phyloP scores from a whole-genome alignment of 768 basidiomycete genomes.

The Amanita pallidorosea region DNA sequence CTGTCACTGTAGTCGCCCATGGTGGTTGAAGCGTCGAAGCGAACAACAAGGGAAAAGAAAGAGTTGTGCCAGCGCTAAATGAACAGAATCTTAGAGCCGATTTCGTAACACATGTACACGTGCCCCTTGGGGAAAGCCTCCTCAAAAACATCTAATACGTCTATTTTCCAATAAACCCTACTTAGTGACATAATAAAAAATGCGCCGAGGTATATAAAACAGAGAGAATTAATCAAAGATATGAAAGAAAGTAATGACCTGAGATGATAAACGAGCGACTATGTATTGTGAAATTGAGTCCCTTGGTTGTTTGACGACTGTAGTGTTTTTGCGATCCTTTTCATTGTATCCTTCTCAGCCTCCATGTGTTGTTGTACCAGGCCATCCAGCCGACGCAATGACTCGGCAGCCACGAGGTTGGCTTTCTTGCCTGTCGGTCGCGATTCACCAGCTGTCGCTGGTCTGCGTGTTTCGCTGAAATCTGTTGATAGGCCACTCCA shows the following conservation, averaged over 20 bases:
- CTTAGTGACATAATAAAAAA: constrained; percentile 4
- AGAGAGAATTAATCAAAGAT: neutral
- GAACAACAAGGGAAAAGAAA: constrained; percentile 1
- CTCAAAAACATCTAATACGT: neutral
- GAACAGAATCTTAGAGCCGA: neutral
- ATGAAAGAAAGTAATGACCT: neutral
- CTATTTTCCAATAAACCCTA: neutral
- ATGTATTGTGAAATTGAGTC: neutral
- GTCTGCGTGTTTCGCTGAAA: constrained; percentile 6
- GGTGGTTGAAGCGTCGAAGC: constrained; percentile 6
- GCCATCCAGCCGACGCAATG: constrained; percentile 60
- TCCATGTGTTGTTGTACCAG: constrained; percentile 78
- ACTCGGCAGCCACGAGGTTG: constrained; percentile 40
- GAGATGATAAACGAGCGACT: constrained; percentile 7
- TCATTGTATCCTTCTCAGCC: constrained; percentile 70
- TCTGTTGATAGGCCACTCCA: constrained; percentile 4
- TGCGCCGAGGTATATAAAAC: constrained; percentile 3
- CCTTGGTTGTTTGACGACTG: constrained; percentile 15
- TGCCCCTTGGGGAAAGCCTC: neutral
- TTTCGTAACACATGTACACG: constrained; percentile 5
- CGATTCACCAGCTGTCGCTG: constrained; percentile 18
- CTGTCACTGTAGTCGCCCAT: constrained; percentile 32
- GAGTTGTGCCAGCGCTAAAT: constrained; percentile 2
- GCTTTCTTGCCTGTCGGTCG: constrained; percentile 20
- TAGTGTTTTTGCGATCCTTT: constrained; percentile 52